A percentile compares a stretch with the other conserved stretches of the same genome.
Evolutionary conservation across 306 rosid genomes (phyloP).

Genomic region (Prunus padus): DNA sequence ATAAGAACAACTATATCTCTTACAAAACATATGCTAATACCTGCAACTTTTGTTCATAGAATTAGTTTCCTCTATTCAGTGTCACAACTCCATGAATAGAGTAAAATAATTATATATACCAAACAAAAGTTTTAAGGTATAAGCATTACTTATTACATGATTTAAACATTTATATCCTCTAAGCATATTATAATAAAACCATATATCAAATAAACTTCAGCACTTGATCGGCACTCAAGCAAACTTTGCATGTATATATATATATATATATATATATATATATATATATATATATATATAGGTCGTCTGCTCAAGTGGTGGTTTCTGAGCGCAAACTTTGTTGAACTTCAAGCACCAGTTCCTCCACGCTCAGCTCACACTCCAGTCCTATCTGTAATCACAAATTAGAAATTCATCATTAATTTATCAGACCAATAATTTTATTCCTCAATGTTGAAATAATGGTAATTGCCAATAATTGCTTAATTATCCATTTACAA

Average conservation of each 20-base stretch:
- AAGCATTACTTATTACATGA: not conserved
- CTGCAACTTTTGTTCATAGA: not conserved
- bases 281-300: too few species aligned
- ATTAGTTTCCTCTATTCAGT: not conserved
- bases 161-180: not conserved
- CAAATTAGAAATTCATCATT: not conserved
- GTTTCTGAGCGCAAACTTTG: constrained; percentile 59
- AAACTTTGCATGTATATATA: not conserved
- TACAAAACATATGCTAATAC: not conserved
- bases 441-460: not conserved
- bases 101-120: not conserved
- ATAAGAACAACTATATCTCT: not conserved
- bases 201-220: not conserved
- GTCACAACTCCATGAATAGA: not conserved
- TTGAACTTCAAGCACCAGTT: constrained; percentile 80
- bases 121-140: not conserved
- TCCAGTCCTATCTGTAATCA: constrained; percentile 75
- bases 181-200: not conserved
- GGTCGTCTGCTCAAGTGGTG: not conserved
- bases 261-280: too few species aligned
- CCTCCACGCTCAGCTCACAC: constrained; percentile 87
- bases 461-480: too few species aligned
- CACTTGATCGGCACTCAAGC: not conserved
- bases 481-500: too few species aligned
- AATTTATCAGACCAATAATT: not conserved